Evolutionary conservation across 108 stramenopile species (phyloP).

Genomic region (Skeletonema potamos): DNA sequence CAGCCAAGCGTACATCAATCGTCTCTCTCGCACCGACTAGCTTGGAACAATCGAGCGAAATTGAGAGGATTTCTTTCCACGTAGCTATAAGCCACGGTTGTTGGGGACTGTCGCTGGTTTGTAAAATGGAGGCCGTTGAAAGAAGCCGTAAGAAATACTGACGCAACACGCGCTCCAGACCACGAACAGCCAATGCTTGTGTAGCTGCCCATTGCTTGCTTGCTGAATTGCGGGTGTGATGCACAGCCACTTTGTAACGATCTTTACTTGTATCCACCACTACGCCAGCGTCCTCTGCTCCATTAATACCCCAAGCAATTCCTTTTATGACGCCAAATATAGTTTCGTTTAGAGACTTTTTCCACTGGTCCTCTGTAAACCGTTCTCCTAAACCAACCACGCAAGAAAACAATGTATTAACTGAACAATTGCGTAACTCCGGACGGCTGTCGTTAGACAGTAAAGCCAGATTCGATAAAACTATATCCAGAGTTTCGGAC

Average conservation of each 20-base stretch:
- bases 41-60: conserved; percentile 55
- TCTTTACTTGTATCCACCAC: neutral
- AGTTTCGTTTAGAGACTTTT: conserved; percentile 71
- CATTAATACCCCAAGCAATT: conserved; percentile 31
- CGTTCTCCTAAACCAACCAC: conserved; percentile 82
- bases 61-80: conserved; percentile 72
- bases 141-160: conserved; percentile 68
- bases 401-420: conserved; percentile 92
- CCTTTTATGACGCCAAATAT: conserved; percentile 56
- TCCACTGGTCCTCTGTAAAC: conserved; percentile 77
- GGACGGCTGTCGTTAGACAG: conserved; percentile 66
- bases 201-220: conserved; percentile 87
- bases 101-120: conserved; percentile 18
- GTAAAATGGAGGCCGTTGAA: conserved; percentile 8
- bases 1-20: conserved; percentile 68
- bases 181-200: conserved; percentile 76
- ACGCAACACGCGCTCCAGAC: conserved; percentile 76
- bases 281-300: neutral
- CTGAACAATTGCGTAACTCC: conserved; percentile 88
- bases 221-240: conserved; percentile 81
- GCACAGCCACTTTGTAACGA: conserved; percentile 78
- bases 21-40: conserved; percentile 69
- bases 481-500: conserved; percentile 64
- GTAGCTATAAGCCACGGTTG: conserved; percentile 71
- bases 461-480: conserved; percentile 69